Percentiles rank a stretch among this genome's conserved stretches.
Evolutionary conservation across 768 basidiomycete species (phyloP).

Genomic region (Tephrocybe sp.): DNA sequence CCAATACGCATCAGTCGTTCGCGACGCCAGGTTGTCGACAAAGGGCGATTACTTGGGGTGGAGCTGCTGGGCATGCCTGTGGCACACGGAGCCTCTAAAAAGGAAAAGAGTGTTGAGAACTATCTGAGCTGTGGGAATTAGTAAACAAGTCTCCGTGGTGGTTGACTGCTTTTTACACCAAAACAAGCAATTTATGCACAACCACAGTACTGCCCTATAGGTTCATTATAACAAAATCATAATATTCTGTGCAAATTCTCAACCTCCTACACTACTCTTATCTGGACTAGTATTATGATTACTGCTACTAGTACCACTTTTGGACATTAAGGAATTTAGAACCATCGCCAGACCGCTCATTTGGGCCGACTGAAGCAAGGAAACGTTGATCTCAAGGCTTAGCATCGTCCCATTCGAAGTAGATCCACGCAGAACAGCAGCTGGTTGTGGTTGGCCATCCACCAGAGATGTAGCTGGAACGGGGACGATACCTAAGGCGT

Average conservation of each 20-base stretch:
- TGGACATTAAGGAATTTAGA: slow-evolving; percentile 67
- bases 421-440: slow-evolving; percentile 75
- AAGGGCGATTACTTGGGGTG: slow-evolving; percentile 33
- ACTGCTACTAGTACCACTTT: slow-evolving; percentile 20
- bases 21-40: slow-evolving; percentile 58
- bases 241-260: background rate
- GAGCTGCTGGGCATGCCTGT: slow-evolving; percentile 9
- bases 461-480: slow-evolving; percentile 53
- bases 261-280: background rate
- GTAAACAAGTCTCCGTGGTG: too few species aligned
- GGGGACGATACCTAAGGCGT: slow-evolving; percentile 72
- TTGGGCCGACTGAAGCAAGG: slow-evolving; percentile 68
- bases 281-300: background rate
- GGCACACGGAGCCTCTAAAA: background rate
- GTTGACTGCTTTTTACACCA: too few species aligned
- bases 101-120: background rate
- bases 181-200: too few species aligned
- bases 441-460: slow-evolving; percentile 59
- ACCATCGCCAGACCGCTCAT: slow-evolving; percentile 73
- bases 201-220: too few species aligned
- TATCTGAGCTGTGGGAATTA: too few species aligned
- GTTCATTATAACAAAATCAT: too few species aligned
- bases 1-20: slow-evolving; percentile 60
- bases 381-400: slow-evolving; percentile 77
- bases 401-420: slow-evolving; percentile 70